These are phyloP conservation scores for Candida broadrunensis DNA, from an alignment of 805 yeast species.

Conservation along the genomic window DNA sequence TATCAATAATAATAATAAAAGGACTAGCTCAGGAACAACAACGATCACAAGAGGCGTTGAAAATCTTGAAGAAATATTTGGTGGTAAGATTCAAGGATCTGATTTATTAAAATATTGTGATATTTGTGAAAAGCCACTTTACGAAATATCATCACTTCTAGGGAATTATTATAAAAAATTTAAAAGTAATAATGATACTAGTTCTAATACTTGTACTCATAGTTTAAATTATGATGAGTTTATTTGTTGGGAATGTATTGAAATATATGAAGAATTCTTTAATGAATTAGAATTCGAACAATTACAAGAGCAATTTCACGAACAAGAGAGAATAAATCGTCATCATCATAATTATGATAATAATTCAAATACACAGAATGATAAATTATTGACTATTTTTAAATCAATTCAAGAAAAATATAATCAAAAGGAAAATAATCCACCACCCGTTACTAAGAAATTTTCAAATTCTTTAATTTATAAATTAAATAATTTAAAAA, in stretches of 20 bases:
- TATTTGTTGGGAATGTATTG: conserved; percentile 62
- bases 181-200: conserved; percentile 6
- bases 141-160: conserved; percentile 49
- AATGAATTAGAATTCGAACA: conserved; percentile 27
- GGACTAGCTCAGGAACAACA: background rate
- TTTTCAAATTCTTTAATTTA: background rate
- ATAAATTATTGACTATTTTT: conserved; percentile 16
- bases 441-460: background rate
- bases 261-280: conserved; percentile 50
- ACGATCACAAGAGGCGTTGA: conserved; percentile 8
- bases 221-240: conserved; percentile 42
- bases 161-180: background rate
- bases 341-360: conserved; percentile 1
- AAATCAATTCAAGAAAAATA: conserved; percentile 17
- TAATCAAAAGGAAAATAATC: conserved; percentile 6
- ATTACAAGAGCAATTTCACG: background rate
- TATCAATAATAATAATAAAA: background rate
- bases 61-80: conserved; percentile 35
- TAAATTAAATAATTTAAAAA: background rate
- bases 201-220: conserved; percentile 1
- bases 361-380: background rate
- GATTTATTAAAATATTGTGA: conserved; percentile 51
- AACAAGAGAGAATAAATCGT: background rate
- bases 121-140: conserved; percentile 68
- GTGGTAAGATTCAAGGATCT: conserved; percentile 32